These are phyloP conservation scores for Proliferodiscus dingleyae DNA, from an alignment of 2,329 filamentous ascomycete species.

Conservation along the genomic window DNA sequence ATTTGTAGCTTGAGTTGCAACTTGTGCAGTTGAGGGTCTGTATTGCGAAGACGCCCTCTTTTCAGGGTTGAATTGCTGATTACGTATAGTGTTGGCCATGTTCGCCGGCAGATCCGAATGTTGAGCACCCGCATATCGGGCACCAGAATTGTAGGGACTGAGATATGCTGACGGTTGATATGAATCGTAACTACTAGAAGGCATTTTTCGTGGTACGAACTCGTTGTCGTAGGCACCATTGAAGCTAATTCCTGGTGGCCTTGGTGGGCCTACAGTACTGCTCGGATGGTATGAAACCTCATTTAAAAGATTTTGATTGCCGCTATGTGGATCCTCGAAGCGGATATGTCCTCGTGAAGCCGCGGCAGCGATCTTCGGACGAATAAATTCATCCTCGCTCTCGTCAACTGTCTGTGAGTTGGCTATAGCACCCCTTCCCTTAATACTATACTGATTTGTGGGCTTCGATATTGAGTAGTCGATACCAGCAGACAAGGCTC, in stretches of 20 bases:
- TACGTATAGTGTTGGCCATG: too few species aligned
- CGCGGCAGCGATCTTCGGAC: slow-evolving; percentile 20
- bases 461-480: slow-evolving; percentile 24
- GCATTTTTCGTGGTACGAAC: not conserved
- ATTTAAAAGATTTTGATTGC: not conserved
- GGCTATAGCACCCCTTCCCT: slow-evolving; percentile 24
- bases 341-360: slow-evolving; percentile 15
- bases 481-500: slow-evolving; percentile 25
- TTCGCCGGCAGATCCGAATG: too few species aligned
- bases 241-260: not conserved
- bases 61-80: too few species aligned
- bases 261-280: not conserved
- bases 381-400: slow-evolving; percentile 26
- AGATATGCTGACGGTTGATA: not conserved
- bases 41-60: too few species aligned
- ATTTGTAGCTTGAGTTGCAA: too few species aligned
- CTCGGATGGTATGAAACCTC: not conserved
- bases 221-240: slow-evolving; percentile 1
- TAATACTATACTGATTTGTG: slow-evolving; percentile 26
- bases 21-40: too few species aligned
- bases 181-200: not conserved
- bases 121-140: too few species aligned
- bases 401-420: slow-evolving; percentile 29
- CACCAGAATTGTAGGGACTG: not conserved
- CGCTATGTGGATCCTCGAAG: slow-evolving; percentile 7